phyloP scores from a whole-genome alignment of 2,329 filamentous ascomycete species.

The Cadophora gregata region DNA sequence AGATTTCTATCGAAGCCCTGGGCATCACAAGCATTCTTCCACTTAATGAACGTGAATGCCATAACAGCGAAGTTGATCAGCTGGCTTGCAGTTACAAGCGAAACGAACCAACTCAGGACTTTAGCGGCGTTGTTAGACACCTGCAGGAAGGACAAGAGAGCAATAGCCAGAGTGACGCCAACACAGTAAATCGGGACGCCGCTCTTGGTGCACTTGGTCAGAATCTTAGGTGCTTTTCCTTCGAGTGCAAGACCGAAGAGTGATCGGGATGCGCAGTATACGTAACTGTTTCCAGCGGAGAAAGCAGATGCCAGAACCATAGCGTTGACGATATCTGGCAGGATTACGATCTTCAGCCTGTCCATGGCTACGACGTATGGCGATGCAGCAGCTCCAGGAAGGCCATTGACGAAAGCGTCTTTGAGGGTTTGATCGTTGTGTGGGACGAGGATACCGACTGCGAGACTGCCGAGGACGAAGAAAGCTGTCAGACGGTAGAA shows the following conservation, averaged over 20 bases:
- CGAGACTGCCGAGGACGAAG: constrained; percentile 71
- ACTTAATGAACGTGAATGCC: constrained; percentile 62
- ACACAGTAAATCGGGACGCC: constrained; percentile 69
- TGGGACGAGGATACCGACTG: constrained; percentile 68
- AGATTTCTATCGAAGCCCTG: constrained; percentile 52
- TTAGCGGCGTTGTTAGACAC: constrained; percentile 60
- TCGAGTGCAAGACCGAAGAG: constrained; percentile 71
- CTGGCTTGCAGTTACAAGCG: constrained; percentile 59
- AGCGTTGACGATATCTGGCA: constrained; percentile 72
- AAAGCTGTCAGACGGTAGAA: constrained; percentile 75
- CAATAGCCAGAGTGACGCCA: constrained; percentile 58
- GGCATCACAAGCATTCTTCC: constrained; percentile 55
- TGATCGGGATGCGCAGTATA: constrained; percentile 71
- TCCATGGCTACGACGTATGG: constrained; percentile 65
- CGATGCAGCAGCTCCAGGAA: constrained; percentile 45
- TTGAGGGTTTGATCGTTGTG: constrained; percentile 65
- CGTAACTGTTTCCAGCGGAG: constrained; percentile 64
- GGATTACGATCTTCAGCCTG: constrained; percentile 64
- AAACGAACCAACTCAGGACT: constrained; percentile 68
- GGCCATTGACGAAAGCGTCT: constrained; percentile 55
- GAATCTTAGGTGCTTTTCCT: constrained; percentile 66
- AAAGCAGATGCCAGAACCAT: constrained; percentile 70
- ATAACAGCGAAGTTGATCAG: constrained; percentile 60
- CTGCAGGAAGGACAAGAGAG: constrained; percentile 66
- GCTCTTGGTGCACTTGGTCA: constrained; percentile 63